phyloP scores from a whole-genome alignment of 352 stramenopile genomes.

The Pythium phragmiticola region DNA sequence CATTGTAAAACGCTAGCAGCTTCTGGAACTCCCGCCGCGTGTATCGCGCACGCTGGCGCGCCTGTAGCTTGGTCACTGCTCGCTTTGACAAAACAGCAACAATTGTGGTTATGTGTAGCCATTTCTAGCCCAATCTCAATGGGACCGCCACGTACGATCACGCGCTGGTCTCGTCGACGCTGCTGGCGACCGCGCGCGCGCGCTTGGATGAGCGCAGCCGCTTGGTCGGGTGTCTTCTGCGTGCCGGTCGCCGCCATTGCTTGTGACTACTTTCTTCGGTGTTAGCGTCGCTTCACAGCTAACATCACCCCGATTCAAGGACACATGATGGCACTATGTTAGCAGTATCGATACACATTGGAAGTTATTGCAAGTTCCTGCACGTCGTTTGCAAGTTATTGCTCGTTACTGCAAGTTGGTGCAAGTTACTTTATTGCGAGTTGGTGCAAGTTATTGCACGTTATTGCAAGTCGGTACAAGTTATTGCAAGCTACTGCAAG shows the following conservation, averaged over 20 bases:
- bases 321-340: background rate
- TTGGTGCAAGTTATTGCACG: too few species aligned
- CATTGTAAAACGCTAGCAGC: constrained; percentile 48
- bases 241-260: constrained; percentile 11
- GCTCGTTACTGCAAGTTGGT: too few species aligned
- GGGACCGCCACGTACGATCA: constrained; percentile 33
- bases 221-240: constrained; percentile 38
- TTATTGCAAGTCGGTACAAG: too few species aligned
- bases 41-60: constrained; percentile 54
- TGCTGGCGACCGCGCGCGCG: constrained; percentile 39
- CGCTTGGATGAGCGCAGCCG: constrained; percentile 57
- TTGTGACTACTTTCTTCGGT: too few species aligned
- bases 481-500: too few species aligned
- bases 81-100: constrained; percentile 27
- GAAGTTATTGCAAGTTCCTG: too few species aligned
- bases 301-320: background rate
- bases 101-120: background rate
- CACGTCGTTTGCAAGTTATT: too few species aligned
- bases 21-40: constrained; percentile 49
- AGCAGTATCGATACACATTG: too few species aligned
- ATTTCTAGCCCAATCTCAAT: background rate
- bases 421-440: too few species aligned
- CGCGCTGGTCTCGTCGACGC: constrained; percentile 29
- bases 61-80: constrained; percentile 55
- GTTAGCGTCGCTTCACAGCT: background rate